Base-by-base conservation (phyloP, 345 rosid species). In the Triadica sebifera region DNA sequence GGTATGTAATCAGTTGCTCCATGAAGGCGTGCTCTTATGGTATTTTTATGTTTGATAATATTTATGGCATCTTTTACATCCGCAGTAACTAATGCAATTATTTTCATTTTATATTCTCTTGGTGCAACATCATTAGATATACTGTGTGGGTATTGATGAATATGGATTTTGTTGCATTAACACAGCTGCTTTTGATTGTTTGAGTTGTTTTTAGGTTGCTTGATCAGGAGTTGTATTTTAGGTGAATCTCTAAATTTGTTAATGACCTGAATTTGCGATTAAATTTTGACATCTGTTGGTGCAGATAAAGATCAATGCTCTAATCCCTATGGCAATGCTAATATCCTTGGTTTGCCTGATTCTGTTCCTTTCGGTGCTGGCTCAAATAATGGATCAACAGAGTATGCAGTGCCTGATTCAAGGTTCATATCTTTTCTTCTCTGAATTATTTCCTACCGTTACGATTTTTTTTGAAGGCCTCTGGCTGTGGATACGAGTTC, bases 281-380 rank as follows among this genome's bases (percentile, higher is more conserved):
- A 57, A 77, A 82, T 77, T 81, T 86, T 81, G 88, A 82, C 72
- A 85, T 72, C 85, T 73, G 69, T 56, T 61, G 84, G 79, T 75
- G 90, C 88, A 71, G 78, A 55, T 75, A 81, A 86, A 84, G 91
- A 84, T 82, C 91, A 86, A 86, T 92, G 97, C 78, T 78, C 78
- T 62, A 89, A 89, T 80, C 87, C 86, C 61, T 89, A 92, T 71
- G 86, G 85, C 79, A 92, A 92, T 82, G 78, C 90, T 68, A 86
- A 78, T 85, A 86, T 90, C 81, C 90, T 94, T 74, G 90, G 91
- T 74, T 80, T 94, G 83, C 94, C 90, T 74, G 94, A 89, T 79
- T 92, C 97, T 34, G 83, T 92, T 80, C 92, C 97, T 64, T 88
- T 89, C 74, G 93, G 83, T 78, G 71, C 79, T 77, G 87, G 84